These are phyloP conservation scores for Pichia paraexigua DNA, from an alignment of 805 yeast genomes.

Conservation along the genomic window DNA sequence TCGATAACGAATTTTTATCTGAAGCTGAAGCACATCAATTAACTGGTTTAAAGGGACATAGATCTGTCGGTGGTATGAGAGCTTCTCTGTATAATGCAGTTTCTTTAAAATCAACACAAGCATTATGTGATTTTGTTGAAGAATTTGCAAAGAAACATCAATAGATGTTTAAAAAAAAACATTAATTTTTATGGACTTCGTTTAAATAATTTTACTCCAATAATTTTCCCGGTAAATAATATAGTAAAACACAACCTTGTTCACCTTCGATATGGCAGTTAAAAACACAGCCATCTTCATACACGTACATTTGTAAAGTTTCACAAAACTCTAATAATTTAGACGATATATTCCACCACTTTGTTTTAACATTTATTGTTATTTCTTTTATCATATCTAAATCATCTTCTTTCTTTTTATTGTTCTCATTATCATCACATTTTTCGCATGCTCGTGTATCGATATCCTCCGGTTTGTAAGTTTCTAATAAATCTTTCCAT, in stretches of 20 bases:
- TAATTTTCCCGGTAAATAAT: slow-evolving; percentile 35
- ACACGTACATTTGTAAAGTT: slow-evolving; percentile 49
- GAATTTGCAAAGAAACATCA: slow-evolving; percentile 45
- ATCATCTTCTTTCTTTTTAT: slow-evolving; percentile 6
- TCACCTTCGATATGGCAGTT: slow-evolving; percentile 61
- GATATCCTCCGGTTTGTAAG: slow-evolving; percentile 17
- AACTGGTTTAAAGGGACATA: slow-evolving; percentile 86
- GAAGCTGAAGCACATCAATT: slow-evolving; percentile 54
- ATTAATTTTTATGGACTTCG: not conserved
- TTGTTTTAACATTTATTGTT: slow-evolving; percentile 44
- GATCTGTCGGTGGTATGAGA: slow-evolving; percentile 96
- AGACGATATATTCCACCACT: slow-evolving; percentile 64
- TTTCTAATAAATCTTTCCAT: slow-evolving; percentile 42
- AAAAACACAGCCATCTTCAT: slow-evolving; percentile 45
- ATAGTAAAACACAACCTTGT: slow-evolving; percentile 57
- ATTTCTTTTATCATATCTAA: slow-evolving; percentile 24
- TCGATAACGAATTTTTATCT: slow-evolving; percentile 62
- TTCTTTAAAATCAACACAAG: slow-evolving; percentile 47
- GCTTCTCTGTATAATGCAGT: slow-evolving; percentile 91
- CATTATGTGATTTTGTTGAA: slow-evolving; percentile 47
- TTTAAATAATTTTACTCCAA: not conserved
- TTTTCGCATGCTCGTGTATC: not conserved
- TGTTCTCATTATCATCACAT: no score
- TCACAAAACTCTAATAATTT: slow-evolving; percentile 54
- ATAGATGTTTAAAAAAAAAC: slow-evolving; percentile 1